Base-by-base conservation (phyloP, 2,329 filamentous ascomycete species). In the Colletotrichum sp. region DNA sequence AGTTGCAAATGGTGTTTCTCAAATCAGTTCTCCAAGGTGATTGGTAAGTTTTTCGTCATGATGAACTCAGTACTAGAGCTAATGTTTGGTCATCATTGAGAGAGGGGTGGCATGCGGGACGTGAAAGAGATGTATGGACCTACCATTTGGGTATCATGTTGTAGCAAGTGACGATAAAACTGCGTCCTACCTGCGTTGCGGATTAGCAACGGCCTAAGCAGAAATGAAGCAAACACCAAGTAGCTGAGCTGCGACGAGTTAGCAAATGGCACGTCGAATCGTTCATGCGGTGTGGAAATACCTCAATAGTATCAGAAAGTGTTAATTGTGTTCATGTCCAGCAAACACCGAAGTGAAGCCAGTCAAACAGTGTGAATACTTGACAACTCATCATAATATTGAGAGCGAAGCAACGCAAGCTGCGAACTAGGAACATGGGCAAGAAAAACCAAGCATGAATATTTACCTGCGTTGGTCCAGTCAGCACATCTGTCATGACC, bases 21-120 rank as follows among this genome's bases (percentile, higher is more conserved):
- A 78, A 52, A 83, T 91, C 90, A 91, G 89, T 91, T 91, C 90
- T 91, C 90, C 90, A 91, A 91, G 89, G 89, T 91, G 90, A 90
- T 88, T 83, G 81, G 81, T 80, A 83, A 82, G 78, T 82, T 82
- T 88, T 80, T 91, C 89, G 83, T 90, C 89, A 91, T 81, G 85
- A 85, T 88, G 85, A 88, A 89, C 85, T 91, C 89, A 86, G 89
- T 81, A 76, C 74, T 76, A 87, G 85, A 87, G 86, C 84, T 87
- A 85, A 84, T 83, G 85, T 85, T 85, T 83, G 82, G 82, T 80
- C 83, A 85, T 89, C 89, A 89, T 85, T 83, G 79, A 85, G 88
- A 86, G 85, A 69, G 72, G 15, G n/a, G 62, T 57, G 64, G 36
- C 26, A 68, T 55, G 59, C 59, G 73, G 39, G 65, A 52, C 6